Base-by-base conservation (phyloP, 2,329 filamentous ascomycete species). In the Colletotrichum liaoningense region DNA sequence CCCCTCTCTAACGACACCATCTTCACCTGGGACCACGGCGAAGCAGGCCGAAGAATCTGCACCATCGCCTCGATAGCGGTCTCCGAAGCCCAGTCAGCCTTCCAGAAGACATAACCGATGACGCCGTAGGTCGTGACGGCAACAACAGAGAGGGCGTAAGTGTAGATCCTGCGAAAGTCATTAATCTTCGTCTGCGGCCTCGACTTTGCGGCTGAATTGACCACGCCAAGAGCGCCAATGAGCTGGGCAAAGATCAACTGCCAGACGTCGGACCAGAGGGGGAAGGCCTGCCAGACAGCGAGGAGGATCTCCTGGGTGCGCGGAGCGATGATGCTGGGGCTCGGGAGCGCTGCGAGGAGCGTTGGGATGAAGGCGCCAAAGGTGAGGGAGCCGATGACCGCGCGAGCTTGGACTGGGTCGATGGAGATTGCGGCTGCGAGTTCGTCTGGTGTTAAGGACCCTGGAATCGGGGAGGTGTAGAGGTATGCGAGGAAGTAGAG, bases 231-330 rank as follows among this genome's bases (percentile, higher is more conserved):
- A 3, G 19, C 30, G 7, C 58, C 71, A 6, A 70, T 5, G 24
- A 73, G 6, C 1, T n/a, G 26, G 7, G 75, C 59, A 8, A 75
- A 60, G 24, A 74, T 5, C 12, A 58, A 35, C 24, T 77, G 77
- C 4, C 52, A 24, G 4, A 74, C 5, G 49, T 64, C 56, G 9
- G 76, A 74, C 59, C 72, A 77, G 11, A 78, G 11, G 1, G 78
- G 78, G 54, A 78, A 78, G 16, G 71, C 52, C 33, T 78, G 77
- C 78, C 78, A 79, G 1, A 76, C 22, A 1, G 74, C 76, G 11
- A 79, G 55, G 1, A 74, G 62, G 30, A 75, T n/a, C 54, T 77
- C 77, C 24, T 76, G 74, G 22, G 60, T 67, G 14, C 75, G 69
- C 22, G 64, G 63, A 1, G 75, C 67, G 55, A 77, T 63, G 30